Conservation (phyloP, 1,284 basidiomycete species). For the Neonothopanus nambi region DNA sequence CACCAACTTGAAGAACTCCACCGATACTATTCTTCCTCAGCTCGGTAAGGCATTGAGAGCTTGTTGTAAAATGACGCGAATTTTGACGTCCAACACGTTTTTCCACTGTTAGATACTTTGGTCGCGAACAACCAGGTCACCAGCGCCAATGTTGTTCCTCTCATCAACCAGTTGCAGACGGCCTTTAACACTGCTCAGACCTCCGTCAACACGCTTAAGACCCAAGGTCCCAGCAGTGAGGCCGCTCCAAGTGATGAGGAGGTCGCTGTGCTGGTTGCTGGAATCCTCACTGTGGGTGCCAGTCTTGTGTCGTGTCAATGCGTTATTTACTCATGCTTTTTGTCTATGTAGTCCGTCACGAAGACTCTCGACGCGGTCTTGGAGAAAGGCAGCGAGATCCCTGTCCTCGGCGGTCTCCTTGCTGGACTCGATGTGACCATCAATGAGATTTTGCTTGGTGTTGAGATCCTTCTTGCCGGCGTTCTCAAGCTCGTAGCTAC, state of each 20-base stretch:
- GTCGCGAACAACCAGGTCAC: conserved; percentile 22
- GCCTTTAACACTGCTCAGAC: conserved; percentile 26
- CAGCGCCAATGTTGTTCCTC: conserved; percentile 26
- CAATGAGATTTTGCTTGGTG: conserved; percentile 27
- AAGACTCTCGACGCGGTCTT: conserved; percentile 23
- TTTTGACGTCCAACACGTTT: too few species aligned
- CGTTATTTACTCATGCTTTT: neutral
- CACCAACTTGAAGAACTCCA: conserved; percentile 13
- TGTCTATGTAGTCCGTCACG: conserved; percentile 24
- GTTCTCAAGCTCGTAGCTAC: conserved; percentile 30
- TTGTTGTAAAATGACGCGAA: neutral
- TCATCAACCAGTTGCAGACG: conserved; percentile 26
- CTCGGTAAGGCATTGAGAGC: conserved; percentile 5
- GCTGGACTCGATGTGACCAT: conserved; percentile 29
- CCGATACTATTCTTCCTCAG: conserved; percentile 15
- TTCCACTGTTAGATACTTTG: conserved; percentile 20
- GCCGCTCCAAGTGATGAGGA: conserved; percentile 22
- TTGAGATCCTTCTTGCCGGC: conserved; percentile 30
- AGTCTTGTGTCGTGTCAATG: neutral
- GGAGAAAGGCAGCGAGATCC: conserved; percentile 19
- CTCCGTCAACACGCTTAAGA: conserved; percentile 22
- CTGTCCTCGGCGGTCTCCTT: conserved; percentile 25
- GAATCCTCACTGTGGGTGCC: conserved; percentile 24
- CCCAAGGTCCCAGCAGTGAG: conserved; percentile 9
- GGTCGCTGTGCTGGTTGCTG: conserved; percentile 28